These are phyloP conservation scores for Globisporangium iwayamae DNA, from an alignment of 352 stramenopile species.

Conservation along the genomic window DNA sequence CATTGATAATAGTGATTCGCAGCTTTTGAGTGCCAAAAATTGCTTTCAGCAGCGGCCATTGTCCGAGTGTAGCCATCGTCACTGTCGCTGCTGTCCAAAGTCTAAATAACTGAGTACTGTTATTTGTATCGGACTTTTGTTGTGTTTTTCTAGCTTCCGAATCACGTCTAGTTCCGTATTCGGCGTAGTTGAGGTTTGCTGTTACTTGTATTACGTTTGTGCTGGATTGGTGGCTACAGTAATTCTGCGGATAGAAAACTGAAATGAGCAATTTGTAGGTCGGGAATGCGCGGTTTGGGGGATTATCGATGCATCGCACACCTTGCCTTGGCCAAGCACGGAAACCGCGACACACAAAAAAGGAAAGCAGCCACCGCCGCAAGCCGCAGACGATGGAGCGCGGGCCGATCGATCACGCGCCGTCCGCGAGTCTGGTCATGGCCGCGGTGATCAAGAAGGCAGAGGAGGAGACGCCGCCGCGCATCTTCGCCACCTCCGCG, in stretches of 20 bases:
- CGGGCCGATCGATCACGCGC: constrained; percentile 5
- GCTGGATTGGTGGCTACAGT: too few relatives aligned
- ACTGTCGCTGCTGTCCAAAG: too few relatives aligned
- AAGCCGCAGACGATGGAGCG: not conserved
- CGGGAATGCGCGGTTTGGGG: not conserved
- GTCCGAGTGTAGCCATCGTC: not conserved
- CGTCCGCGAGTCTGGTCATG: not conserved
- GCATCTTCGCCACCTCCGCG: constrained; percentile 26
- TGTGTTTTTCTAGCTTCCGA: too few relatives aligned
- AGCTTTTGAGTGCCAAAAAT: too few relatives aligned
- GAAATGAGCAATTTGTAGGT: not conserved
- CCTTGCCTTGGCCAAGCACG: not conserved
- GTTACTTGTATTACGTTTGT: too few relatives aligned
- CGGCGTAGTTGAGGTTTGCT: too few relatives aligned
- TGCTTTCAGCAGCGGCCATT: not conserved
- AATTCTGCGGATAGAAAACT: not conserved
- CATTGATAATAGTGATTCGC: too few relatives aligned
- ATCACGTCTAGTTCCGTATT: too few relatives aligned
- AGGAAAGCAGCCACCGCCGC: not conserved
- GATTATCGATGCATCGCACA: not conserved
- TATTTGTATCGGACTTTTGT: too few relatives aligned
- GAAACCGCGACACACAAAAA: not conserved
- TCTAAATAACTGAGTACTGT: too few relatives aligned
- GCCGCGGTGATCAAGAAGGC: constrained; percentile 13
- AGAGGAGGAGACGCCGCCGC: constrained; percentile 2